Conservation (phyloP, 139 green algal species). For the Micractinium sp. region DNA sequence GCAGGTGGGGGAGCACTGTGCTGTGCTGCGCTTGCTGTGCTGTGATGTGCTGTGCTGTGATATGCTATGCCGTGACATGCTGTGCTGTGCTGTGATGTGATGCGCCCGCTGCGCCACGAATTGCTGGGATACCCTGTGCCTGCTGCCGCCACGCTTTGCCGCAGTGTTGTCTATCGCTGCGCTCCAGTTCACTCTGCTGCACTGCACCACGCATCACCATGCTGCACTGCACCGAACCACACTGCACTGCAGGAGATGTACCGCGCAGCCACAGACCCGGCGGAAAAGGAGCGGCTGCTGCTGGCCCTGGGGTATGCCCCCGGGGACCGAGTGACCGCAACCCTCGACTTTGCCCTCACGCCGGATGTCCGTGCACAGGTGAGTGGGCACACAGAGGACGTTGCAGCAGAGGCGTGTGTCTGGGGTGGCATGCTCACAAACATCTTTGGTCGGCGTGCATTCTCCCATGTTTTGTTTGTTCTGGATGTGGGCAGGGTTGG, state of each 20-base stretch:
- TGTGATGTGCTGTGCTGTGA: not conserved
- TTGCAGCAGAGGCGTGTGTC: no score
- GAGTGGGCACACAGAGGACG: not conserved
- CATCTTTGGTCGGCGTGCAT: not conserved
- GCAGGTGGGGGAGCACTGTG: not conserved
- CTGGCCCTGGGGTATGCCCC: constrained; percentile 43
- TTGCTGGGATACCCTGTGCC: not conserved
- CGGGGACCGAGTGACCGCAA: not conserved
- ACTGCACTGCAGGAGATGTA: constrained; percentile 20
- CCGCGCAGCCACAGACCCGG: constrained; percentile 29
- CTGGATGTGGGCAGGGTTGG: no score
- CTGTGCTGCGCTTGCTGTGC: no score
- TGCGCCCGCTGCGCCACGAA: no score
- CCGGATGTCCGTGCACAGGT: constrained; percentile 45
- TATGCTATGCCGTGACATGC: not conserved
- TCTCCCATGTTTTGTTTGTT: not conserved
- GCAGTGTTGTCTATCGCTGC: no score
- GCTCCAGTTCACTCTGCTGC: no score
- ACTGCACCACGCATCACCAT: not conserved
- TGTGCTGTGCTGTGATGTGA: not conserved
- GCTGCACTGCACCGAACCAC: not conserved
- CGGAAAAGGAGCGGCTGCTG: constrained; percentile 51
- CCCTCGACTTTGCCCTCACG: constrained; percentile 39
- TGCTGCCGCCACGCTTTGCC: not conserved
- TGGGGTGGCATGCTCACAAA: no score